Evolutionary conservation across 164 flowering plant species (phyloP), one percentile per base, ranked within the genome.

Genomic region (Vitis amurensis): DNA sequence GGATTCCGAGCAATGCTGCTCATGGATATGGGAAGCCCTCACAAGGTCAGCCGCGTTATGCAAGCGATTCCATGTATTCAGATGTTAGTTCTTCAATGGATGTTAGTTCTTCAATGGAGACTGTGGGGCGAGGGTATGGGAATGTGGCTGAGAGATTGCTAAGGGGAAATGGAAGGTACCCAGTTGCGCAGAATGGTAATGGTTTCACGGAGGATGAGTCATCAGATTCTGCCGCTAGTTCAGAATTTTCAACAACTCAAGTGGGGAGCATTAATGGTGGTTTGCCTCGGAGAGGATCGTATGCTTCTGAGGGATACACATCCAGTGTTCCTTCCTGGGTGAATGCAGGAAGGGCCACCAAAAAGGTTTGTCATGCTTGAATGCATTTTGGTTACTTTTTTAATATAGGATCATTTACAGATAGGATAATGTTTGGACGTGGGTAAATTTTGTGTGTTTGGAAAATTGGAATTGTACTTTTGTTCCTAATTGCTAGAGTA

Each of bases 171-270:
- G 84, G 78, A 19, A 77, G 80, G 69, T 81, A 84, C 62, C 79
- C 81, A 6, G 76, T 51, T 64, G 76, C 75, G 50, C 55, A 55
- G 59, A 74, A 73, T 76, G 85, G 68, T 30, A 74, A 73, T 76
- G 85, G 68, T 44, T 86, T 71, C 72, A 73, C 87, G 0, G 97
- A 91, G 68, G 93, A 89, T 14, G 97, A 88, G 63, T 81, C 81
- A 1, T 85, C 88, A 1, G 92, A 91, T 81, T 90, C 97, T 17
- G 89, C 81, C 63, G 82, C 79, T 19, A 90, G 98, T 75, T 91
- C 98, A 0, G 97, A 88, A 71, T 87, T 80, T 71, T 79, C 88
- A 0, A 74, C 87, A 6, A 75, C 86, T 0, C 85, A 74, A 50
- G 80, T 71, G n/a, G 85, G 77, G 55, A 84, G 83, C 70, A 80